Evolutionary conservation across 2,329 filamentous ascomycete genomes (phyloP).

Genomic region (Colletotrichum trifolii): DNA sequence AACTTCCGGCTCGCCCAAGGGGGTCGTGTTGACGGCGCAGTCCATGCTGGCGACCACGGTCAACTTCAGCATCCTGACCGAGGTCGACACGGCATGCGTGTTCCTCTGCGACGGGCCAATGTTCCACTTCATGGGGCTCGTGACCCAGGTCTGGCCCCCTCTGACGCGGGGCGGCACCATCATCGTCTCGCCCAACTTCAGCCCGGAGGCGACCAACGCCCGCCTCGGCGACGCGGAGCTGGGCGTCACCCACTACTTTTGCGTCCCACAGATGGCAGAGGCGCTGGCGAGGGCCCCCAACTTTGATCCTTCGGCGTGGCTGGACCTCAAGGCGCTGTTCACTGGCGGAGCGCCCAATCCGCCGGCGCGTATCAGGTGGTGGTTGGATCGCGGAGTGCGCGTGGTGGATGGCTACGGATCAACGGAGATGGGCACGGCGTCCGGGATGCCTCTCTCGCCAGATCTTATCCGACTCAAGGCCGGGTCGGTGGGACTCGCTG

Average conservation of each 20-base stretch:
- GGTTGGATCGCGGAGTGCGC: conserved; percentile 20
- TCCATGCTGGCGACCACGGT: conserved; percentile 20
- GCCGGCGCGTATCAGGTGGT: conserved; percentile 28
- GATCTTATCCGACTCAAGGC: conserved; percentile 22
- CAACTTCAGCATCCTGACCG: conserved; percentile 25
- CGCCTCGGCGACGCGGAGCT: conserved; percentile 14
- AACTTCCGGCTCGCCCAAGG: conserved; percentile 28
- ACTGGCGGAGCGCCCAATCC: conserved; percentile 30
- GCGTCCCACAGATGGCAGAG: conserved; percentile 34
- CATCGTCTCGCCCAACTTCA: conserved; percentile 25
- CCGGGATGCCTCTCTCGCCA: conserved; percentile 24
- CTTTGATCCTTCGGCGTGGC: conserved; percentile 20
- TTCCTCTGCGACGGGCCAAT: conserved; percentile 35
- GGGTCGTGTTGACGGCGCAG: conserved; percentile 14
- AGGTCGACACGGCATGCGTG: conserved; percentile 23
- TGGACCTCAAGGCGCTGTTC: conserved; percentile 25
- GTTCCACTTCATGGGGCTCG: conserved; percentile 34
- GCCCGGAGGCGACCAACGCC: conserved; percentile 16
- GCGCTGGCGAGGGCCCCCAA: conserved; percentile 17
- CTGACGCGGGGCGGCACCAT: conserved; percentile 24
- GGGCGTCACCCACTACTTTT: conserved; percentile 29
- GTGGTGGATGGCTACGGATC: conserved; percentile 33
- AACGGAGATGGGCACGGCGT: conserved; percentile 24
- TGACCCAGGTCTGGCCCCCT: conserved; percentile 23
- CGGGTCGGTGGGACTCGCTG: conserved; percentile 28